A percentile compares a stretch with the other conserved stretches of the same genome.
phyloP scores from a whole-genome alignment of 768 basidiomycete genomes.

The Trametes villosa region DNA sequence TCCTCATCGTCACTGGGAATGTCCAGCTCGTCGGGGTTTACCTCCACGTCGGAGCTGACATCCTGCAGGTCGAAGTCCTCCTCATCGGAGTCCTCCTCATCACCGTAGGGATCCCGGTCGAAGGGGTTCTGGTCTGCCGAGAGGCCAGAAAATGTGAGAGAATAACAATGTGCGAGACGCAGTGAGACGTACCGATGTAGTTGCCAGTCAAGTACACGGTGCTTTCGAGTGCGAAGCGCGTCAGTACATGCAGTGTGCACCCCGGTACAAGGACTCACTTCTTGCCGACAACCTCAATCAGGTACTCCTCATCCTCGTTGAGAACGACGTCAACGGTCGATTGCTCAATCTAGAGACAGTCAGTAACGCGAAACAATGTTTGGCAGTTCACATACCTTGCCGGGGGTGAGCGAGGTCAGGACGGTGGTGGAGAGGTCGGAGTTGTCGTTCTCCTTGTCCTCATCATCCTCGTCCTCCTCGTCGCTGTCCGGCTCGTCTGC shows the following conservation, averaged over 20 bases:
- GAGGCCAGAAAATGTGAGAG: not conserved
- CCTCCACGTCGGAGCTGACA: slow-evolving; percentile 83
- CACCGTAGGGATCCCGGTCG: slow-evolving; percentile 53
- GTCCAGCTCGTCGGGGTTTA: slow-evolving; percentile 61
- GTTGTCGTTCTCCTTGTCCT: slow-evolving; percentile 44
- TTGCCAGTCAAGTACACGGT: slow-evolving; percentile 82
- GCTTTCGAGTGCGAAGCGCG: slow-evolving; percentile 39
- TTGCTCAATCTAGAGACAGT: slow-evolving; percentile 69
- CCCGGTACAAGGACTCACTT: slow-evolving; percentile 54
- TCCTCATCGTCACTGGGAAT: slow-evolving; percentile 51
- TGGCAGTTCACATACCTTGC: slow-evolving; percentile 57
- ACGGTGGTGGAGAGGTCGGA: slow-evolving; percentile 51
- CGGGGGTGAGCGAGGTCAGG: slow-evolving; percentile 79
- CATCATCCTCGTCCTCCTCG: slow-evolving; percentile 46
- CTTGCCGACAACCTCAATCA: slow-evolving; percentile 76
- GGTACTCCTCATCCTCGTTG: slow-evolving; percentile 63
- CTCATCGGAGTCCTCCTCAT: slow-evolving; percentile 51
- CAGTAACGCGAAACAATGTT: not conserved
- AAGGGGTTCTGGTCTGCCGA: slow-evolving; percentile 54
- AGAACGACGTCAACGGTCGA: slow-evolving; percentile 71
- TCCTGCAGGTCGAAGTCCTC: slow-evolving; percentile 71
- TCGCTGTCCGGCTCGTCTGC: slow-evolving; percentile 54
- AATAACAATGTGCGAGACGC: not conserved
- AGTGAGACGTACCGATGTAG: slow-evolving; percentile 66
- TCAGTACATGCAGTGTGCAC: not conserved